Evolutionary conservation across 2,329 filamentous ascomycete genomes (phyloP).

Genomic region (Hypoxylon sp.): DNA sequence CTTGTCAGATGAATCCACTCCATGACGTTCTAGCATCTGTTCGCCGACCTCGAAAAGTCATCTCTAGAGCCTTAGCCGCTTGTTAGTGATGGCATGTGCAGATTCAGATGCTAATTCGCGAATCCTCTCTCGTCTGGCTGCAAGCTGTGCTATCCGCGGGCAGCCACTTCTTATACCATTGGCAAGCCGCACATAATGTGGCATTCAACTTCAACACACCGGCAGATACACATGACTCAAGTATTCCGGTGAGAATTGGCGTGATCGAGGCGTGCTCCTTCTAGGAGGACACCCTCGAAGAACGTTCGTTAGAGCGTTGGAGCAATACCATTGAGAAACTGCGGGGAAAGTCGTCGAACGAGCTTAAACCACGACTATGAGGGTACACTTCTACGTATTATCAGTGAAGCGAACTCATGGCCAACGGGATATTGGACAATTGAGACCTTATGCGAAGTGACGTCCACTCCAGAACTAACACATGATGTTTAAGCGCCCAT

Average conservation of each 20-base stretch:
- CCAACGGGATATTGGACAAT: background rate
- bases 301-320: conserved; percentile 2
- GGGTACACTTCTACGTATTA: conserved; percentile 1
- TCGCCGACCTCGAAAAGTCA: conserved; percentile 36
- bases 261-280: background rate
- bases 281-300: background rate
- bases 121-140: conserved; percentile 3
- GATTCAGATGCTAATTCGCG: conserved; percentile 28
- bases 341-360: background rate
- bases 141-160: conserved; percentile 18
- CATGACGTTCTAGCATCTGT: conserved; percentile 5
- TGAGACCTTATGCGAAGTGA: background rate
- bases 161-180: conserved; percentile 26
- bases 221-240: background rate
- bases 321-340: background rate
- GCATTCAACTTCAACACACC: conserved; percentile 4
- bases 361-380: conserved; percentile 11
- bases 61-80: conserved; percentile 23
- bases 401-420: background rate
- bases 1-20: conserved; percentile 17
- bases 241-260: background rate
- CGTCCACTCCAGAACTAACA: background rate
- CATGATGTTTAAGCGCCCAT: background rate
- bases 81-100: conserved; percentile 26
- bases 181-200: conserved; percentile 14